Percentiles rank a stretch among this genome's conserved stretches.
These are phyloP conservation scores for Neodidymelliopsis sp. DNA, from an alignment of 2,329 filamentous ascomycete genomes.

Conservation along the genomic window DNA sequence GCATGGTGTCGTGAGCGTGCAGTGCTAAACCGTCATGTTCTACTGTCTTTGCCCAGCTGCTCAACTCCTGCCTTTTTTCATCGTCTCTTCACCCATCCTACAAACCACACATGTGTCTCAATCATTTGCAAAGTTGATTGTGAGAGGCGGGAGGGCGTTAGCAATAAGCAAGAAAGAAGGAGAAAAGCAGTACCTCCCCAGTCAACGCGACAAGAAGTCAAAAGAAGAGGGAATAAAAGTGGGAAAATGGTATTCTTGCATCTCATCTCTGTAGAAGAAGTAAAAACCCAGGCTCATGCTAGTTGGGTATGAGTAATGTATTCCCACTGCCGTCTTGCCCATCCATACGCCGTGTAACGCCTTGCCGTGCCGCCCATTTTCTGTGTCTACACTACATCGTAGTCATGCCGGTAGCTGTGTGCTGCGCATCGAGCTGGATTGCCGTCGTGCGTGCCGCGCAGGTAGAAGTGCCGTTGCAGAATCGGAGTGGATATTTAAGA, in stretches of 20 bases:
- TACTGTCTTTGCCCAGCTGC: no score
- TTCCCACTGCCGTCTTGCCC: constrained; percentile 9
- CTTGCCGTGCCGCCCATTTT: constrained; percentile 21
- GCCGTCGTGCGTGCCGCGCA: background rate
- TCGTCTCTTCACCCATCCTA: no score
- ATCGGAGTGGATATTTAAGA: constrained; percentile 2
- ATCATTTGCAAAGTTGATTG: no score
- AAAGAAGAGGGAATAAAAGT: background rate
- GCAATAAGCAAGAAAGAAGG: no score
- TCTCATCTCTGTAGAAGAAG: no score
- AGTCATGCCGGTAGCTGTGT: constrained; percentile 5
- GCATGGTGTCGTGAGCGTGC: no score
- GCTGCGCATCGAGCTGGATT: background rate
- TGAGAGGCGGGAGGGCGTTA: no score
- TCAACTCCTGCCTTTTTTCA: no score
- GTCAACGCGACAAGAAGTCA: no score
- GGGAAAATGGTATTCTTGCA: constrained; percentile 19
- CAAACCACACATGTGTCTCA: no score
- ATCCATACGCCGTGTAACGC: constrained; percentile 21
- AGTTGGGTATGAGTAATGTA: background rate
- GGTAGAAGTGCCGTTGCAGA: background rate
- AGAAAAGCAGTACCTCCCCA: background rate
- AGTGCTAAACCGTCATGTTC: no score
- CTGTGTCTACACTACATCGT: constrained; percentile 17
- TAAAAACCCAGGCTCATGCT: constrained; percentile 10